Base-by-base conservation (phyloP, 306 rosid genomes). In the Trifolium pratense region DNA sequence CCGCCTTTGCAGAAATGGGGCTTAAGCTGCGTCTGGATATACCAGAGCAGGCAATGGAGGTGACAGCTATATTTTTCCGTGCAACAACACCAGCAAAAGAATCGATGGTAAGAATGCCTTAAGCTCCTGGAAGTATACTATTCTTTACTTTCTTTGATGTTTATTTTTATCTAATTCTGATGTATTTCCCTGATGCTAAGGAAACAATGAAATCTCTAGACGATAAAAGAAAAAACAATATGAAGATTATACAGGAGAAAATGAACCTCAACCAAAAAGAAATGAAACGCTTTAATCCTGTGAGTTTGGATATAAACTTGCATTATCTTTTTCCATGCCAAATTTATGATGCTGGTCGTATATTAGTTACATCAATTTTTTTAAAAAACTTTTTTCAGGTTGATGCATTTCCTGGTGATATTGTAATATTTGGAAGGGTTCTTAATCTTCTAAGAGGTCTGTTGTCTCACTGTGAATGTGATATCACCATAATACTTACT, bases 351-450 rank as follows among this genome's bases (percentile, higher is more conserved):
- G 73, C 70, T 58, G 40, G 34, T 51, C 63, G 23, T 36, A 17
- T 61, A 52, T 77, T 60, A 58, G 71, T 40, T 80, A 16, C 42
- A 16, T 77, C 16, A 57, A 9, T 18, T 43, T 58, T 23, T 7
- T 11, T 13, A 8, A 3, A n/a, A n/a, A n/a, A n/a, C n/a, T n/a
- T 40, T 80, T 85, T 82, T 52, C 79, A 95, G 99, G 88, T 95
- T 74, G 99, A 95, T 80, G 97, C 99, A 74, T 90, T 95, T 85
- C 99, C 99, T 77, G 97, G 99, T 79, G 99, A 95, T 82, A 91
- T 95, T 80, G 92, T 95, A 71, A 95, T 95, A 57, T 95, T 91
- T 81, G 85, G 90, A 49, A 89, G 97, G 80, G 99, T 92, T 75
- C 97, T 95, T 81, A 88, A 91, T 88, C 97, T 95, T 78, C 91